Conservation (phyloP, 78 protist species). For the Guillardia theta region DNA sequence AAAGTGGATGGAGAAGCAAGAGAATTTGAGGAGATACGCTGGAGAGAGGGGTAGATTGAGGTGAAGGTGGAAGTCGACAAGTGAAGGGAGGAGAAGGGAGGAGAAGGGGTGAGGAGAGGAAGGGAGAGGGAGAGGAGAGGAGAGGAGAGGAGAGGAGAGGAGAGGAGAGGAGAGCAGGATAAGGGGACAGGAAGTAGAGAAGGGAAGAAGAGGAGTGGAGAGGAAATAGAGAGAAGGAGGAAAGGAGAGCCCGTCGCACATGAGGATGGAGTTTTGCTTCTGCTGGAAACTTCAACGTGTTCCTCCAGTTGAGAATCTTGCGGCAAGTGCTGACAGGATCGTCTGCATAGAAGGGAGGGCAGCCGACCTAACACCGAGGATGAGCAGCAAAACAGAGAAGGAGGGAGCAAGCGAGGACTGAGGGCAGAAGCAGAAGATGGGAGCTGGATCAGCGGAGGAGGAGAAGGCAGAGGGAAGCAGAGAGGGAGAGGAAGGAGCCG, state of each 20-base stretch:
- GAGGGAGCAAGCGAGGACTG: not conserved
- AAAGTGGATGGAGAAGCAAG: not conserved
- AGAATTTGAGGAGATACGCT: not conserved
- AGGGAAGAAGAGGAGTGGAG: not conserved
- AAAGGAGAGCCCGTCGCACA: no score
- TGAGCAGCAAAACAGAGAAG: not conserved
- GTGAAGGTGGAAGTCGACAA: no score
- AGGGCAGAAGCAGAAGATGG: not conserved
- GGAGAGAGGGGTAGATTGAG: no score
- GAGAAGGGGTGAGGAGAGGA: not conserved
- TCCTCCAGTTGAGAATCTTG: slow-evolving; percentile 63
- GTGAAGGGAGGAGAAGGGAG: no score
- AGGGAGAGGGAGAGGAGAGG: not conserved
- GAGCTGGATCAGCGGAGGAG: not conserved
- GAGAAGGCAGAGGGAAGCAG: not conserved
- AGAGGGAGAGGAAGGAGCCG: not conserved
- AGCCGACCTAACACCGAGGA: slow-evolving; percentile 45
- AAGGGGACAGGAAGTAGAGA: not conserved
- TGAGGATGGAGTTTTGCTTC: no score
- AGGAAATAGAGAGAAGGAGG: no score
- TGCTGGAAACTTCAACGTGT: slow-evolving; percentile 59
- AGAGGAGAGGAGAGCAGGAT: not conserved
- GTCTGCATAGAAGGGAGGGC: slow-evolving; percentile 78
- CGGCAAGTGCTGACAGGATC: slow-evolving; percentile 57
- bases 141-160: not conserved